A percentile compares a stretch with the other conserved stretches of the same genome.
Evolutionary conservation across 169 alveolate species (phyloP).

Genomic region (Eimeria necatrix): DNA sequence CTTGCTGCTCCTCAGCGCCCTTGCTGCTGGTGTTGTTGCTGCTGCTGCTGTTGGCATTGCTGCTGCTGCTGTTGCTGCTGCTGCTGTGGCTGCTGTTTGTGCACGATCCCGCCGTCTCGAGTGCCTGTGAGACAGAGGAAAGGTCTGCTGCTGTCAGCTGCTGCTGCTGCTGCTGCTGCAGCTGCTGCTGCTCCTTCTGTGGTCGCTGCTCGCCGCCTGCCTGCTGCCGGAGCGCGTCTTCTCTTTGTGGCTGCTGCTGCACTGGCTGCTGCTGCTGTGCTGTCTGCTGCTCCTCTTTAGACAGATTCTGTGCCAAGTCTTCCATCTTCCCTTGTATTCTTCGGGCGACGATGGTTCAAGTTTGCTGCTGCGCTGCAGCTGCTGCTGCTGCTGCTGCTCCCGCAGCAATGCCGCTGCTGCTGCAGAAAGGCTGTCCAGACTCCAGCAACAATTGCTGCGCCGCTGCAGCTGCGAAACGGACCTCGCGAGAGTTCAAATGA

Average conservation of each 20-base stretch:
- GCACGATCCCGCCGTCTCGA: background rate
- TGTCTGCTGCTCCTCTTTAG: background rate
- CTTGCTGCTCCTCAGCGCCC: background rate
- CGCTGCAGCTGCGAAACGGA: background rate
- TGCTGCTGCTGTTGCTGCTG: background rate
- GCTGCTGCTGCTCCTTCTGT: background rate
- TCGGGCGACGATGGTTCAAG: background rate
- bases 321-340: background rate
- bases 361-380: background rate
- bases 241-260: background rate
- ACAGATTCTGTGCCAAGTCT: background rate
- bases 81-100: background rate
- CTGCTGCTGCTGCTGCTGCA: background rate
- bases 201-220: background rate
- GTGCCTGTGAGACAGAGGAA: too few relatives aligned
- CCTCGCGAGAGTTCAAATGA: background rate
- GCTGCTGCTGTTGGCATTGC: conserved; percentile 3
- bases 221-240: background rate
- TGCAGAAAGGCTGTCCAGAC: background rate
- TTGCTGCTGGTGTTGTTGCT: background rate
- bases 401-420: conserved; percentile 21
- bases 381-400: conserved; percentile 30
- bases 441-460: background rate
- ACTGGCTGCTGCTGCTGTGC: background rate
- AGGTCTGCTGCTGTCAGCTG: background rate